Conservation (phyloP, 1,139 yeast genomes). For the Magnusiomyces ingens region DNA sequence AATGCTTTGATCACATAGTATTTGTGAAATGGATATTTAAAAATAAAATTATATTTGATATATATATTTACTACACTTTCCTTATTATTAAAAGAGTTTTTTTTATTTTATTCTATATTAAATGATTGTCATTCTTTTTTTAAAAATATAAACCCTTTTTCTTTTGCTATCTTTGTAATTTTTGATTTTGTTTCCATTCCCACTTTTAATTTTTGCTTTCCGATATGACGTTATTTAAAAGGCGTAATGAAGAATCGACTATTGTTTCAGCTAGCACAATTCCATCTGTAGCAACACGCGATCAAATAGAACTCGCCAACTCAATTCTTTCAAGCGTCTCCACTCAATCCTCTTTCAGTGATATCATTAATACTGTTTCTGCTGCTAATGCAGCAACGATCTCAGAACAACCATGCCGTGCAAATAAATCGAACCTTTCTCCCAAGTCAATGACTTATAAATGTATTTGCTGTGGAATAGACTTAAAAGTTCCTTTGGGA, state of each 20-base stretch:
- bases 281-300: neutral
- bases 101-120: neutral
- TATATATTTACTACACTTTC: neutral
- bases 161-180: too few relatives aligned
- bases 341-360: constrained; percentile 17
- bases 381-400: constrained; percentile 13
- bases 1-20: too few relatives aligned
- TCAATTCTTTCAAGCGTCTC: constrained; percentile 10
- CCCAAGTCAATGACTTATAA: constrained; percentile 2
- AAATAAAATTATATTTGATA: neutral
- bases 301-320: constrained; percentile 1
- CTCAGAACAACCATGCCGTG: neutral
- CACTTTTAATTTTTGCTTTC: too few relatives aligned
- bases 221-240: too few relatives aligned
- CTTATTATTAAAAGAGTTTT: neutral
- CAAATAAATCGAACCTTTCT: neutral
- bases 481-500: constrained; percentile 43
- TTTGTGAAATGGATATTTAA: too few relatives aligned
- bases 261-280: neutral
- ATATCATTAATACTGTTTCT: constrained; percentile 16
- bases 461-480: constrained; percentile 57
- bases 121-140: neutral
- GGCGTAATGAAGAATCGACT: neutral
- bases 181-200: too few relatives aligned
- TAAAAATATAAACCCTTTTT: neutral